These are phyloP conservation scores for Carallia pectinifolia DNA, from an alignment of 345 rosid genomes.

Conservation along the genomic window DNA sequence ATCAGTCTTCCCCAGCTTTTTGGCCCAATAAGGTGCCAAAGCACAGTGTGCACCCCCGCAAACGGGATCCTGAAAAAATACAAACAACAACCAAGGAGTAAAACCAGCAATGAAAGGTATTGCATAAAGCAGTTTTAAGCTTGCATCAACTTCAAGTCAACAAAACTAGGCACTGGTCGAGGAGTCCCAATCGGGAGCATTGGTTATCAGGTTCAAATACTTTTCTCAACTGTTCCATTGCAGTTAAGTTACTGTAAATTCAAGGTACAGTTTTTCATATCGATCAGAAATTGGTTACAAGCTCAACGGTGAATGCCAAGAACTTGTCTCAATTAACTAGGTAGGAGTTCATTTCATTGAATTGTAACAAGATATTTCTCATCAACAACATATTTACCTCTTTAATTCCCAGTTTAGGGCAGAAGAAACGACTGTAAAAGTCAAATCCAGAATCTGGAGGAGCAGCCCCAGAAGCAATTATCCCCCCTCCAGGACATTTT, in stretches of 20 bases:
- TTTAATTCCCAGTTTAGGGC: slow-evolving; percentile 58
- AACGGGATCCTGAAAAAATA: slow-evolving; percentile 66
- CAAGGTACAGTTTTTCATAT: too few relatives aligned
- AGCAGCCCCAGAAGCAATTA: slow-evolving; percentile 57
- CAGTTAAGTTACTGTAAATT: too few relatives aligned
- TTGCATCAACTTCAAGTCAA: too few relatives aligned
- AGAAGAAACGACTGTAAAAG: slow-evolving; percentile 63
- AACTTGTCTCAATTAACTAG: not conserved
- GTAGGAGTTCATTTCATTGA: not conserved
- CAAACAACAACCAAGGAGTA: not conserved
- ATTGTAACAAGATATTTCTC: not conserved
- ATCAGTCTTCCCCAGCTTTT: slow-evolving; percentile 60
- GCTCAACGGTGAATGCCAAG: not conserved
- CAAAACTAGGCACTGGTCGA: too few relatives aligned
- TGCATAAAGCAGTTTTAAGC: too few relatives aligned
- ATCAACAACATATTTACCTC: slow-evolving; percentile 47
- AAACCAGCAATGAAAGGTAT: not conserved
- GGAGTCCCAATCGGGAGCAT: too few relatives aligned
- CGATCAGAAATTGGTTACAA: too few relatives aligned
- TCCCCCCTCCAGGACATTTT: slow-evolving; percentile 53
- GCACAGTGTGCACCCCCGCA: slow-evolving; percentile 81
- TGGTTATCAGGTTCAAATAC: too few relatives aligned
- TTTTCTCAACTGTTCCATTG: not conserved
- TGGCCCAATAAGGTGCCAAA: slow-evolving; percentile 66
- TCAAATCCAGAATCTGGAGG: slow-evolving; percentile 58